phyloP scores from a whole-genome alignment of 2,329 filamentous ascomycete species.

The Fusarium sp. region DNA sequence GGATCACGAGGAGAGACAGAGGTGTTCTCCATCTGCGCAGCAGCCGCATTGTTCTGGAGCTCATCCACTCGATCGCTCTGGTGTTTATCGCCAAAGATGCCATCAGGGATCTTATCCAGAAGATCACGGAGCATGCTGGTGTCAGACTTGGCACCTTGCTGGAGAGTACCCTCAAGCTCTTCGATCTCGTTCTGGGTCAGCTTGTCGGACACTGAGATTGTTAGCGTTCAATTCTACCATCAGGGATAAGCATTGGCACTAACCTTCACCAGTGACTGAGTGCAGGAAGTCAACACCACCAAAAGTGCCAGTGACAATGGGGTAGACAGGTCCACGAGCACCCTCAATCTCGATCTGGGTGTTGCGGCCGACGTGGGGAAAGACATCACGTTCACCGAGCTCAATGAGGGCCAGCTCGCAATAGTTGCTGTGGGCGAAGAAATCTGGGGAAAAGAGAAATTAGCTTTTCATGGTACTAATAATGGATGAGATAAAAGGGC shows the following conservation, averaged over 20 bases:
- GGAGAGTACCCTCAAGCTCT: conserved; percentile 85
- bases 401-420: conserved; percentile 89
- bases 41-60: conserved; percentile 80
- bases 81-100: conserved; percentile 81
- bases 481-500: background rate
- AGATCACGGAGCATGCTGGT: conserved; percentile 83
- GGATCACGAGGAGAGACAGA: conserved; percentile 82
- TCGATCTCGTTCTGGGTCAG: conserved; percentile 91
- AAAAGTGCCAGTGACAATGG: conserved; percentile 90
- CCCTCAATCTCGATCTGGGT: conserved; percentile 79
- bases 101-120: conserved; percentile 83
- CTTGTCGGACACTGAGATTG: conserved; percentile 80
- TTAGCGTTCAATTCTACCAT: conserved; percentile 26
- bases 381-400: conserved; percentile 82
- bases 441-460: conserved; percentile 67
- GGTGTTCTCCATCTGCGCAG: conserved; percentile 81
- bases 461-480: conserved; percentile 6
- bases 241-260: conserved; percentile 20
- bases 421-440: conserved; percentile 94
- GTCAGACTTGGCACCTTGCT: conserved; percentile 72
- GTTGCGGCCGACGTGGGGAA: conserved; percentile 85
- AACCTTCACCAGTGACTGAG: conserved; percentile 79
- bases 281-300: conserved; percentile 95
- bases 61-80: conserved; percentile 82
- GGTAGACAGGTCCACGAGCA: conserved; percentile 76